A percentile compares a stretch with the other conserved stretches of the same genome.
These are phyloP conservation scores for Lagenidium giganteum DNA, from an alignment of 352 stramenopile species.

Conservation along the genomic window DNA sequence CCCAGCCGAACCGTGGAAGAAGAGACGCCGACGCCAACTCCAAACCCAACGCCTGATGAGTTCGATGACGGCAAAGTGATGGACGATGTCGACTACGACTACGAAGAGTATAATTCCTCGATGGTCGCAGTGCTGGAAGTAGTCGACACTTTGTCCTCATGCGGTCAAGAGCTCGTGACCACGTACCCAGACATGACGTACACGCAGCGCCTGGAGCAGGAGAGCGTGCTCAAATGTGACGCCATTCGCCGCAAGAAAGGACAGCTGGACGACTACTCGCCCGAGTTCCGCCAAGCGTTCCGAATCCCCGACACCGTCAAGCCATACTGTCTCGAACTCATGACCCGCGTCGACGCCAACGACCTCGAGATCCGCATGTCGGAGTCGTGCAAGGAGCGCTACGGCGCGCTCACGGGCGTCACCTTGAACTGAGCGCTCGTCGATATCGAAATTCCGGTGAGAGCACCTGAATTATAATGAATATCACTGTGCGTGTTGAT, in stretches of 20 bases:
- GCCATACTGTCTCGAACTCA: slow-evolving; percentile 10
- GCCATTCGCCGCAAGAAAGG: slow-evolving; percentile 6
- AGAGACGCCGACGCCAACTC: too few species aligned
- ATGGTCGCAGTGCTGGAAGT: too few species aligned
- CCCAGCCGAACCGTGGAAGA: too few species aligned
- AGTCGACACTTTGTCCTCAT: slow-evolving; percentile 2
- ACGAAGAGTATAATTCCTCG: too few species aligned
- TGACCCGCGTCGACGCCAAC: not conserved
- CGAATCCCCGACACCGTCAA: slow-evolving; percentile 4
- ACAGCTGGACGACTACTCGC: slow-evolving; percentile 8
- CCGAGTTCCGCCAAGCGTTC: slow-evolving; percentile 9
- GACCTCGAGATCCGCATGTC: slow-evolving; percentile 1
- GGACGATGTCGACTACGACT: too few species aligned
- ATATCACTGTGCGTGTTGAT: too few species aligned
- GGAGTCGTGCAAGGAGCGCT: slow-evolving; percentile 2
- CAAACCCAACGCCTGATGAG: slow-evolving; percentile 5
- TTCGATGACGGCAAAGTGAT: too few species aligned
- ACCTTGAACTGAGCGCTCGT: too few species aligned
- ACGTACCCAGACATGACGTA: slow-evolving; percentile 4
- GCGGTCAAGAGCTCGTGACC: slow-evolving; percentile 1
- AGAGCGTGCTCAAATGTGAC: slow-evolving; percentile 14
- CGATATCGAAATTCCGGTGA: too few species aligned
- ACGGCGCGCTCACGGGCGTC: slow-evolving; percentile 6
- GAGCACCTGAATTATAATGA: too few species aligned
- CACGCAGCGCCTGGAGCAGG: slow-evolving; percentile 2